phyloP scores from a whole-genome alignment of 208 protist genomes.

The Crithidia sp. region DNA sequence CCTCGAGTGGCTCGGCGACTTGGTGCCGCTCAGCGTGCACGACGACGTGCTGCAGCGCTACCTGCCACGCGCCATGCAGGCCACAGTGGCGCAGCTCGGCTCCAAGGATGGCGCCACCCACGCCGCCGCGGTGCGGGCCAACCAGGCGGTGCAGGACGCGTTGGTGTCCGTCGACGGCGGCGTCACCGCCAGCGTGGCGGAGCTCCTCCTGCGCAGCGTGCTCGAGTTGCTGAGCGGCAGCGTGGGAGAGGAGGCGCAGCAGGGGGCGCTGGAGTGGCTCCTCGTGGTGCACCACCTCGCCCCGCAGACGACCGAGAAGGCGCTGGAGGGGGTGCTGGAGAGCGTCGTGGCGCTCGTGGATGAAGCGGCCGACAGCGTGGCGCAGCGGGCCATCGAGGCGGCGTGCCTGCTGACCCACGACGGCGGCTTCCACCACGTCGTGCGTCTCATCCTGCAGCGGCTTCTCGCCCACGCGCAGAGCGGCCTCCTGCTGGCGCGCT shows the following conservation, averaged over 20 bases:
- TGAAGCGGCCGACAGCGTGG: slow-evolving; percentile 46
- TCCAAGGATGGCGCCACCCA: slow-evolving; percentile 27
- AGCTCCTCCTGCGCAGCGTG: slow-evolving; percentile 22
- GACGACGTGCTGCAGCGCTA: slow-evolving; percentile 24
- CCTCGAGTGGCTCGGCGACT: slow-evolving; percentile 39
- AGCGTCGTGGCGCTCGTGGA: slow-evolving; percentile 41
- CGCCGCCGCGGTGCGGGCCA: slow-evolving; percentile 18
- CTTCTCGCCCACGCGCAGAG: slow-evolving; percentile 19
- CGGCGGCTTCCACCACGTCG: slow-evolving; percentile 38
- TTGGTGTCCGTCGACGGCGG: slow-evolving; percentile 20
- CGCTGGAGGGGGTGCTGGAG: slow-evolving; percentile 36
- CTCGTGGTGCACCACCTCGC: slow-evolving; percentile 44
- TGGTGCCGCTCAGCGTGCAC: slow-evolving; percentile 22
- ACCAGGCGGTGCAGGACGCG: slow-evolving; percentile 29
- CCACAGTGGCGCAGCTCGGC: slow-evolving; percentile 24
- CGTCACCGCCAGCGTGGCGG: slow-evolving; percentile 14
- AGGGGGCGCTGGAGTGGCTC: slow-evolving; percentile 69
- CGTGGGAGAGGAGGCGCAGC: slow-evolving; percentile 49
- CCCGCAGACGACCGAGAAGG: slow-evolving; percentile 23
- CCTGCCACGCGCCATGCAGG: slow-evolving; percentile 23
- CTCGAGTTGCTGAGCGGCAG: slow-evolving; percentile 24
- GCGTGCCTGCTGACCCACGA: slow-evolving; percentile 48
- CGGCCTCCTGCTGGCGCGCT: slow-evolving; percentile 39
- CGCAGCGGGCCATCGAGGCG: slow-evolving; percentile 52
- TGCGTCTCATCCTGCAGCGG: slow-evolving; percentile 27